Evolutionary conservation across 805 yeast genomes (phyloP).

Genomic region (Wickerhamomyces queroliae): DNA sequence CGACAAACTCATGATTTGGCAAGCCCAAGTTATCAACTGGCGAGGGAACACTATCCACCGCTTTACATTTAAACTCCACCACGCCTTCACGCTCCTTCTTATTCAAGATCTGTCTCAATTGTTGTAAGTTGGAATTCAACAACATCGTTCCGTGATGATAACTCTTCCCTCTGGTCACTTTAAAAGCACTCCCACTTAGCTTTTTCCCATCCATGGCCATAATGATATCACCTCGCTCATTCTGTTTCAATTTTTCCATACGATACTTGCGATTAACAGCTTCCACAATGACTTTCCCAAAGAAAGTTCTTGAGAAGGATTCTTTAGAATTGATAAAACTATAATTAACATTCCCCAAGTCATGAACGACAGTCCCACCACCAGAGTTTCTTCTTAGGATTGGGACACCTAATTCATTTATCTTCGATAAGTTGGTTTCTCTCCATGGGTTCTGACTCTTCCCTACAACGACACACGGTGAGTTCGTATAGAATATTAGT

Average conservation of each 20-base stretch:
- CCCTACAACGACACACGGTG: constrained; percentile 89
- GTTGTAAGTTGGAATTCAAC: constrained; percentile 55
- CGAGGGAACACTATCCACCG: constrained; percentile 75
- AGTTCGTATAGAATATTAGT: constrained; percentile 67
- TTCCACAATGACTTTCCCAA: constrained; percentile 33
- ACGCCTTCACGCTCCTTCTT: constrained; percentile 35
- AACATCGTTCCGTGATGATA: constrained; percentile 98
- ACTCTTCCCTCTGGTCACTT: constrained; percentile 72
- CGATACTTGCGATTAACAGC: constrained; percentile 14
- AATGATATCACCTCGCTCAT: constrained; percentile 77
- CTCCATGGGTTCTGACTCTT: constrained; percentile 95
- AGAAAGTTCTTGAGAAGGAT: constrained; percentile 48
- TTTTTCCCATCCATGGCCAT: constrained; percentile 41
- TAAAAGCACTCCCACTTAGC: constrained; percentile 91
- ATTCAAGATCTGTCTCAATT: constrained; percentile 53
- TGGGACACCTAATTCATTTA: constrained; percentile 49
- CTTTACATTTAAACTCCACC: constrained; percentile 34
- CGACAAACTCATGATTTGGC: constrained; percentile 38
- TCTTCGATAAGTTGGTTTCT: constrained; percentile 62
- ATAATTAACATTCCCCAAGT: constrained; percentile 81
- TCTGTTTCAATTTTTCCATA: constrained; percentile 37
- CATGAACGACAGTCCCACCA: constrained; percentile 97
- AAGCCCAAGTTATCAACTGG: constrained; percentile 65
- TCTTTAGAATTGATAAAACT: constrained; percentile 69
- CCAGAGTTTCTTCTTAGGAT: constrained; percentile 79